Evolutionary conservation across 345 rosid genomes (phyloP).

Genomic region (Salix viminalis): DNA sequence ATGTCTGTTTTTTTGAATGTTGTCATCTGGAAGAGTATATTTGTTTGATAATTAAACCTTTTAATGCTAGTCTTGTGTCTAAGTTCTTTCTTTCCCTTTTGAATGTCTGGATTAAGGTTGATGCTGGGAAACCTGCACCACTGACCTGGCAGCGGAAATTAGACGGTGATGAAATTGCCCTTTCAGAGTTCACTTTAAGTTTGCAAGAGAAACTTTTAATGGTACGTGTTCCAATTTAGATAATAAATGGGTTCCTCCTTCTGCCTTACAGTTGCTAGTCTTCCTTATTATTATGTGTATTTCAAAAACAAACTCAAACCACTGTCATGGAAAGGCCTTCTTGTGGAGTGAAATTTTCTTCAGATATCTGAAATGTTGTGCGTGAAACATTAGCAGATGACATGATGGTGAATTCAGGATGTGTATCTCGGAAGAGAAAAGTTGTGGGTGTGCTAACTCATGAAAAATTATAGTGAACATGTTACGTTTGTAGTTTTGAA

Average conservation of each 20-base stretch:
- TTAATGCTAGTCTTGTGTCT: conserved; percentile 3
- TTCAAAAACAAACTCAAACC: background rate
- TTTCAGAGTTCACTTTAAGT: conserved; percentile 13
- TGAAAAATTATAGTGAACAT: background rate
- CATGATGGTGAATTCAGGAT: background rate
- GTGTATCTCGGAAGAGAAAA: background rate
- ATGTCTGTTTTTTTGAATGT: background rate
- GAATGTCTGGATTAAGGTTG: conserved; percentile 16
- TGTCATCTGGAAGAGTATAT: background rate
- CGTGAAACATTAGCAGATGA: background rate
- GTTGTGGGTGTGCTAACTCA: background rate
- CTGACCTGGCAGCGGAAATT: conserved; percentile 32
- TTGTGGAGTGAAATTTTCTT: background rate
- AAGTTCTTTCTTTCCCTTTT: background rate
- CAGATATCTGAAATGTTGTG: background rate
- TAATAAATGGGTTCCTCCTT: too few relatives aligned
- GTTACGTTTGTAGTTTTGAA: background rate
- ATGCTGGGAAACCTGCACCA: conserved; percentile 27
- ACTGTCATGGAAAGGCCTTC: background rate
- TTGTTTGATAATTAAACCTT: background rate
- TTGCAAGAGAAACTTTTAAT: conserved; percentile 19
- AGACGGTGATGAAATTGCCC: conserved; percentile 6
- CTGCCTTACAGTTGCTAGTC: background rate
- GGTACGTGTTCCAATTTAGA: conserved; percentile 8
- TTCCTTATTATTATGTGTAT: background rate